Evolutionary conservation across 202 grass and related monocot species (phyloP), one percentile per base, ranked within the genome.

Genomic region (Panicum virgatum): DNA sequence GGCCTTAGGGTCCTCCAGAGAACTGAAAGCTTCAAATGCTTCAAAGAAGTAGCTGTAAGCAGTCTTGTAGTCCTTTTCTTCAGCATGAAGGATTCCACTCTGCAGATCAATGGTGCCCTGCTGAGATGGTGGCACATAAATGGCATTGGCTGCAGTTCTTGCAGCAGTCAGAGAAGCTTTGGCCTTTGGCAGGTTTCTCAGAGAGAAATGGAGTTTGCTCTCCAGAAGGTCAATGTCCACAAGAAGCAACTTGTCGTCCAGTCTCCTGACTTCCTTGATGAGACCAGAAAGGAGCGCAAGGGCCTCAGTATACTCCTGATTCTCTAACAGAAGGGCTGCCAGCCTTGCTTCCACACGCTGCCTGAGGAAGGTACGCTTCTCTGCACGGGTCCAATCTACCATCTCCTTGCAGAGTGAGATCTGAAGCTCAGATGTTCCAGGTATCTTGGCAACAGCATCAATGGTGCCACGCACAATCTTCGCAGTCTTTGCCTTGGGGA

Each of bases 1-100:
- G 13, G 96, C 92, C 42, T 80, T 90, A 3, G 86, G 82, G 40
- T 94, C 95, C 68, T 93, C 95, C 40, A 98, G 82, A 38, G 92
- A 80, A 91, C 81, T 93, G 78, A 94, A 98, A 45, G 86, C 95
- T 86, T 98, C 95, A 40, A 98, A 98, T 75, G 92, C 95, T 87
- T 98, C 95, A 15, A 98, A 94, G 79, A 98, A 98, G 75, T 98
- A 98, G 79, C 92, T 94, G 85, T 95, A 94, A 9, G 90, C 92
- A 73, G 92, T 98, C 73, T 98, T 98, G 58, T 94, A 94, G 75
- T 97, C 95, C 72, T 97, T 97, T 66, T 97, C 94, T 65, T 97
- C 94, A 0, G 92, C 92, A 73, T 94, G 95, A 62, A 98, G 92
- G 67, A 98, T 94, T 34, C 95, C 95, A 46, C 92, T 94, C 76